Evolutionary conservation across 768 basidiomycete species (phyloP).

Genomic region (Tricholoma hemisulphureum): DNA sequence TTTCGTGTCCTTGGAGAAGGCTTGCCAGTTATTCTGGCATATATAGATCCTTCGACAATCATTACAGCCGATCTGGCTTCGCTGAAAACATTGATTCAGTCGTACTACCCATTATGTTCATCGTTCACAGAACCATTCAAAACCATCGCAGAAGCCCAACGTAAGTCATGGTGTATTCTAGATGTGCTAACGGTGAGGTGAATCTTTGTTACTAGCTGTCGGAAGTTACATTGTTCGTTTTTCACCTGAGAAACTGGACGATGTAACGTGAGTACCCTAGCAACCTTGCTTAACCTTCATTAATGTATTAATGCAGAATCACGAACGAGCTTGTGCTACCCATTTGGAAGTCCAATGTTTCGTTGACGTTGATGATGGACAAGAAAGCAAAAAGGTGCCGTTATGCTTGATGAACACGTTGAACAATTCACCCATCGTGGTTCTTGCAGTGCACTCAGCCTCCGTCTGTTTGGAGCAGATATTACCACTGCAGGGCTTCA

Average conservation of each 20-base stretch:
- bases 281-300: not conserved
- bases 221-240: slow-evolving; percentile 79
- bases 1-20: slow-evolving; percentile 86
- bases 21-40: slow-evolving; percentile 79
- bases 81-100: slow-evolving; percentile 65
- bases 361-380: slow-evolving; percentile 89
- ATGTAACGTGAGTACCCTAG: slow-evolving; percentile 48
- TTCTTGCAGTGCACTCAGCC: slow-evolving; percentile 72
- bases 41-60: slow-evolving; percentile 63
- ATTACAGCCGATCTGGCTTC: slow-evolving; percentile 54
- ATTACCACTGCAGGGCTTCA: slow-evolving; percentile 51
- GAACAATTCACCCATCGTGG: slow-evolving; percentile 1
- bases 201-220: slow-evolving; percentile 40
- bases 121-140: slow-evolving; percentile 63
- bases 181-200: not conserved
- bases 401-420: not conserved
- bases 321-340: slow-evolving; percentile 86
- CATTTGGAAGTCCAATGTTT: slow-evolving; percentile 91
- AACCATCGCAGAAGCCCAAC: slow-evolving; percentile 46
- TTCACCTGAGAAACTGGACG: slow-evolving; percentile 48
- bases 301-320: slow-evolving; percentile 43
- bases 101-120: slow-evolving; percentile 78
- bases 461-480: slow-evolving; percentile 82
- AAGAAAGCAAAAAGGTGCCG: slow-evolving; percentile 93
- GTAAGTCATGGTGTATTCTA: slow-evolving; percentile 39